phyloP scores from a whole-genome alignment of 768 basidiomycete species.

The Fomitopsis serialis region DNA sequence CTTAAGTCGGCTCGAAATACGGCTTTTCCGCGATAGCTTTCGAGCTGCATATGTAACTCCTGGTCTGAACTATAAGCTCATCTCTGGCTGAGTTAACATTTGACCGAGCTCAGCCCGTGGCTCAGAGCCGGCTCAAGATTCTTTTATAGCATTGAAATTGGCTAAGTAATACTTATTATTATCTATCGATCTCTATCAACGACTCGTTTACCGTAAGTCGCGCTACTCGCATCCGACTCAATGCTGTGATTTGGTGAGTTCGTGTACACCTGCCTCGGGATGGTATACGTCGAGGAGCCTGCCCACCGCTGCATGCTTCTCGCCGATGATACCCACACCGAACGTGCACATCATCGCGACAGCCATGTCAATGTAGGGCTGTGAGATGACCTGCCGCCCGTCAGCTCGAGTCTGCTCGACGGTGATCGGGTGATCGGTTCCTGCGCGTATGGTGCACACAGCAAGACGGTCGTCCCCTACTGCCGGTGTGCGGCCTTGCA shows the following conservation, averaged over 20 bases:
- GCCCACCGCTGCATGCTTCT: conserved; percentile 53
- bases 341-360: conserved; percentile 96
- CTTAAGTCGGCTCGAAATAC: no score
- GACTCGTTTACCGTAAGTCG: no score
- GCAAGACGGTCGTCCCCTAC: conserved; percentile 91
- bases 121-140: no score
- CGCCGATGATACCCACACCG: conserved; percentile 70
- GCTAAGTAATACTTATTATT: no score
- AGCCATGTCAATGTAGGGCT: conserved; percentile 99
- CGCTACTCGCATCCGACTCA: conserved; percentile 92
- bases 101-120: no score
- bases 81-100: no score
- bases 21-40: no score
- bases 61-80: no score
- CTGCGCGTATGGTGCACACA: conserved; percentile 90
- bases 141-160: no score
- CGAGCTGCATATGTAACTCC: no score
- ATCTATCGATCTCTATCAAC: no score
- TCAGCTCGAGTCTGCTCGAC: conserved; percentile 91
- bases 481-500: no score
- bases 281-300: conserved; percentile 74
- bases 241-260: conserved; percentile 83
- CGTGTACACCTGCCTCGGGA: conserved; percentile 72
- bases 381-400: conserved; percentile 96
- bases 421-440: conserved; percentile 76